phyloP scores from a whole-genome alignment of 2,329 filamentous ascomycete genomes.

The Helicocarpus griseus region DNA sequence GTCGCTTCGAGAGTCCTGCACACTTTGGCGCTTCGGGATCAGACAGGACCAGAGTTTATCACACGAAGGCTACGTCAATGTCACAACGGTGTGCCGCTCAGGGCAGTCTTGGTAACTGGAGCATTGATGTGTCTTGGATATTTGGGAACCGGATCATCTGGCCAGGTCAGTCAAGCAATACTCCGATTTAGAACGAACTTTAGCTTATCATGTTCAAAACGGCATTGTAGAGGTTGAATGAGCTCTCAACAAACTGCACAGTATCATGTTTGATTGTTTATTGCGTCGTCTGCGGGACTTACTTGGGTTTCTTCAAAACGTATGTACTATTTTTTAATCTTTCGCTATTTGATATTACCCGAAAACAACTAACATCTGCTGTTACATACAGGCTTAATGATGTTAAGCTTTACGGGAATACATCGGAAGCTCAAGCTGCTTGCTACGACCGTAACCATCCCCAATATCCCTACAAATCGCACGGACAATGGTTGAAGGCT shows the following conservation, averaged over 20 bases:
- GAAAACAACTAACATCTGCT: not conserved
- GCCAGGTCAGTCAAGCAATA: slow-evolving; percentile 21
- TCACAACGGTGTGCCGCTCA: slow-evolving; percentile 29
- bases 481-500: slow-evolving; percentile 19
- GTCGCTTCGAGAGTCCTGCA: slow-evolving; percentile 35
- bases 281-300: slow-evolving; percentile 31
- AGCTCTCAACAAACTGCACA: slow-evolving; percentile 30
- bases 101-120: slow-evolving; percentile 32
- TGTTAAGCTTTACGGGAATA: slow-evolving; percentile 30
- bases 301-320: slow-evolving; percentile 26
- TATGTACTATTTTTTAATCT: slow-evolving; percentile 12
- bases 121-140: slow-evolving; percentile 31
- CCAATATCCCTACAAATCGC: slow-evolving; percentile 21
- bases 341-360: not conserved
- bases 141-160: slow-evolving; percentile 30
- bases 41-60: slow-evolving; percentile 34
- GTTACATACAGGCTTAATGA: slow-evolving; percentile 24
- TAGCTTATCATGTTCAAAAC: slow-evolving; percentile 7
- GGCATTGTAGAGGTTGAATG: slow-evolving; percentile 23
- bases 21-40: slow-evolving; percentile 30
- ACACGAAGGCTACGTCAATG: slow-evolving; percentile 28
- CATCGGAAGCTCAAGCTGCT: slow-evolving; percentile 20
- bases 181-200: not conserved
- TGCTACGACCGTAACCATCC: slow-evolving; percentile 16
- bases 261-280: slow-evolving; percentile 35